Percentiles rank a stretch among this genome's conserved stretches.
These are phyloP conservation scores for Colletotrichum lupini DNA, from an alignment of 2,329 filamentous ascomycete species.

Conservation along the genomic window DNA sequence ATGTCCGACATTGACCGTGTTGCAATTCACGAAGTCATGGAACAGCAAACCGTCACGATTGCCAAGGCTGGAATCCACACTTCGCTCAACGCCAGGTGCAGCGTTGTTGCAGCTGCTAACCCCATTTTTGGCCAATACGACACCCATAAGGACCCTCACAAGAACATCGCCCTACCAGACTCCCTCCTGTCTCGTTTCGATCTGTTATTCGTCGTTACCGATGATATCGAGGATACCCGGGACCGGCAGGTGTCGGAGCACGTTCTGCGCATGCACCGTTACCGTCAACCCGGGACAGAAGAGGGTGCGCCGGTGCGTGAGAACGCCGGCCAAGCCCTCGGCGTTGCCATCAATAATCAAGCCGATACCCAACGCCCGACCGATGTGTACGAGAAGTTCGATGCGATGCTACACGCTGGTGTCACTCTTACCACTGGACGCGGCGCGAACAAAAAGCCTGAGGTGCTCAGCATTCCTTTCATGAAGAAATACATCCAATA, in stretches of 20 bases:
- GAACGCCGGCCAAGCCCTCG: slow-evolving; percentile 83
- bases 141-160: slow-evolving; percentile 97
- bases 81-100: slow-evolving; percentile 94
- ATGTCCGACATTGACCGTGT: slow-evolving; percentile 99
- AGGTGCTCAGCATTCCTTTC: slow-evolving; percentile 95
- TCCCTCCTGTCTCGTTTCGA: slow-evolving; percentile 98
- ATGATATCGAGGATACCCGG: slow-evolving; percentile 94
- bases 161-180: slow-evolving; percentile 97
- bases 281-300: slow-evolving; percentile 90
- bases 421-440: slow-evolving; percentile 81
- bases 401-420: slow-evolving; percentile 93
- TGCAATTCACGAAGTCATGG: slow-evolving; percentile 99
- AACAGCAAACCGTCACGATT: slow-evolving; percentile 99
- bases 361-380: slow-evolving; percentile 79
- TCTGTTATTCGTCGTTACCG: slow-evolving; percentile 95
- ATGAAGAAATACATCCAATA: slow-evolving; percentile 99
- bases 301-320: slow-evolving; percentile 96
- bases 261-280: slow-evolving; percentile 96
- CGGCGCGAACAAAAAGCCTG: slow-evolving; percentile 79
- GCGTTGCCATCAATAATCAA: slow-evolving; percentile 86
- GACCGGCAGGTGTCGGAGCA: slow-evolving; percentile 96
- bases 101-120: slow-evolving; percentile 95
- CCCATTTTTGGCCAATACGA: slow-evolving; percentile 99
- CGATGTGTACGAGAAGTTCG: slow-evolving; percentile 95
- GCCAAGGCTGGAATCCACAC: slow-evolving; percentile 99